Conservation (phyloP, 2,329 filamentous ascomycete genomes). For the Emericellopsis cladophorae region DNA sequence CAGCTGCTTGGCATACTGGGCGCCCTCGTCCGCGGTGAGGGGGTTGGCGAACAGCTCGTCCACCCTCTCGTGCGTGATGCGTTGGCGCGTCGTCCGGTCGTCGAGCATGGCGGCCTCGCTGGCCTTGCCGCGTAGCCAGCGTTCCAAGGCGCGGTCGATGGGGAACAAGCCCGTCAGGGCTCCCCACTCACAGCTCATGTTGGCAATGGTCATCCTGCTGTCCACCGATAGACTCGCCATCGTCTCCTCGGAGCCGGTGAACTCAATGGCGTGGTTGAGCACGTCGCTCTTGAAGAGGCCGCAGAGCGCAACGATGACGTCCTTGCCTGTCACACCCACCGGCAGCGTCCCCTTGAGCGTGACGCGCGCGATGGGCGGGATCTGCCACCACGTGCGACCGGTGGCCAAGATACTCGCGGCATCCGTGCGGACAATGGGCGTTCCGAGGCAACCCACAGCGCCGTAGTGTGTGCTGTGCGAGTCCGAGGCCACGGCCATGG, state of each 20-base stretch:
- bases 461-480: slow-evolving; percentile 68
- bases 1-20: slow-evolving; percentile 71
- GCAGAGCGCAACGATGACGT: slow-evolving; percentile 83
- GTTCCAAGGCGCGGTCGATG: slow-evolving; percentile 57
- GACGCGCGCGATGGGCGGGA: slow-evolving; percentile 73
- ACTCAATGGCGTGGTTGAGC: slow-evolving; percentile 83
- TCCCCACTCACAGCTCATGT: slow-evolving; percentile 78
- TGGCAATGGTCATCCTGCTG: slow-evolving; percentile 58
- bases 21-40: slow-evolving; percentile 60
- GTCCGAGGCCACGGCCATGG: slow-evolving; percentile 67
- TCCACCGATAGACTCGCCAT: slow-evolving; percentile 61
- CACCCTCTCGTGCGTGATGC: slow-evolving; percentile 61
- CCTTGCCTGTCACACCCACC: slow-evolving; percentile 77
- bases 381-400: slow-evolving; percentile 74
- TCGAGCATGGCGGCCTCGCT: slow-evolving; percentile 54
- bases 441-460: slow-evolving; percentile 66
- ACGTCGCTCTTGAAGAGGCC: slow-evolving; percentile 83
- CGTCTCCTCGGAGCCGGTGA: slow-evolving; percentile 68
- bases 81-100: slow-evolving; percentile 18
- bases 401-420: slow-evolving; percentile 81
- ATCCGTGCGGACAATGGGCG: slow-evolving; percentile 76
- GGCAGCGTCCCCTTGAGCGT: slow-evolving; percentile 66
- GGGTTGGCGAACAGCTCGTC: slow-evolving; percentile 59
- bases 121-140: slow-evolving; percentile 68
- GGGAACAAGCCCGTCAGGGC: slow-evolving; percentile 57